Evolutionary conservation across 73 alveolate species (phyloP).

Genomic region (Effrenium voratum): DNA sequence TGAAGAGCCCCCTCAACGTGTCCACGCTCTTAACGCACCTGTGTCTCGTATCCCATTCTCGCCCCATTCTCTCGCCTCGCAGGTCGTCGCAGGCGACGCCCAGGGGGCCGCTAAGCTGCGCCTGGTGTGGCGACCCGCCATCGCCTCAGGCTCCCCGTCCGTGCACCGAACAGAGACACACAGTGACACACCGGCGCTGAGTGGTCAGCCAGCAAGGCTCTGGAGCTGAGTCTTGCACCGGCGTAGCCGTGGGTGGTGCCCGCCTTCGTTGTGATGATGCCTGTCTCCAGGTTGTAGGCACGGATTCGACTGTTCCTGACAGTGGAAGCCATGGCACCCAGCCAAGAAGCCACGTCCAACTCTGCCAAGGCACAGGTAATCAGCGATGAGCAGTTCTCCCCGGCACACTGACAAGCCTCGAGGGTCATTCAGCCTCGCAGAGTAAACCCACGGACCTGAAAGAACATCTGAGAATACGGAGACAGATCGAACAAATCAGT

Average conservation of each 20-base stretch:
- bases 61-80: constrained; percentile 6
- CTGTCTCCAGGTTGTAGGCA: constrained; percentile 54
- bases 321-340: not conserved
- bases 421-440: constrained; percentile 33
- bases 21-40: not conserved
- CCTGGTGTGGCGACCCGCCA: constrained; percentile 4
- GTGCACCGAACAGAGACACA: no score
- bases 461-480: not conserved
- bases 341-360: not conserved
- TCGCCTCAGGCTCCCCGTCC: no score
- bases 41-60: not conserved
- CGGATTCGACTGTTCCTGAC: constrained; percentile 43
- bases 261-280: constrained; percentile 52
- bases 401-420: constrained; percentile 54
- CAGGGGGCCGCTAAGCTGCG: constrained; percentile 49
- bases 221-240: not conserved
- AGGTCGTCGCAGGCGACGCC: constrained; percentile 54
- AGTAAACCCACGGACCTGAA: no score
- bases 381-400: constrained; percentile 63
- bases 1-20: not conserved
- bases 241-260: constrained; percentile 52
- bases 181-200: no score
- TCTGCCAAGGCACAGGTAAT: constrained; percentile 25
- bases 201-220: no score
- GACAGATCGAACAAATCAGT: not conserved